Base-by-base conservation (phyloP, 208 protist genomes). In the Leishmania guyanensis region DNA sequence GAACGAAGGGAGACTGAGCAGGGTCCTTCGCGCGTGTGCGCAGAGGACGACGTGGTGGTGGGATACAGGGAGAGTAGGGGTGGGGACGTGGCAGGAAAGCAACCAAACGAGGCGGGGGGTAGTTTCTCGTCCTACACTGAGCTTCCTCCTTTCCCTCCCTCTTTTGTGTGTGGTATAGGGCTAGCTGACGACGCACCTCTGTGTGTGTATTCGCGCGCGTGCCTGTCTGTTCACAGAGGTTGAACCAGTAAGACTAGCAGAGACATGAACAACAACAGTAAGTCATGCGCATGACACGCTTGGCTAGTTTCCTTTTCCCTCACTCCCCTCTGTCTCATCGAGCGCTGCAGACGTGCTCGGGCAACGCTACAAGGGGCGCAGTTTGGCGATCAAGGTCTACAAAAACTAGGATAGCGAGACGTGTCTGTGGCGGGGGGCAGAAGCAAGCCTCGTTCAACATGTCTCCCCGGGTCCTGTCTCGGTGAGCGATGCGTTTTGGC, bases 221-320 rank as follows among this genome's bases (percentile, higher is more conserved):
- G 60, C 2, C 14, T 69, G n/a, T 65, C 8, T 65, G 22, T 56
- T 69, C 29, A 54, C 39, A 43, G 48, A 73, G 33, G 14, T 43
- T 64, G 5, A 46, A 17, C 64, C 22, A 20, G 26, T 71, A 68
- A 46, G 60, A 64, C 50, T 46, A 46, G 43, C 43, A 46, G 43
- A 46, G 43, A 46, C 43, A 46, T 46, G 36, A 39, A 77, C 26
- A 69, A 43, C 64, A 69, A 6, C 5, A 69, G n/a, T 10, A 69
- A 3, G 33, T 22, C 64, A 33, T 12, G 64, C 17, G 33, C 10
- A 29, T 29, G 8, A 69, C 33, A 29, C 64, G 64, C 64, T 58
- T 5, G 36, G 29, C 26, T 81, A 48, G 0, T 56, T 78, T 85
- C 58, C 77, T 73, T 39, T 80, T 60, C 69, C 50, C 43, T 10